Base-by-base conservation (phyloP, 2,329 filamentous ascomycete species). In the Penicillium sp. region DNA sequence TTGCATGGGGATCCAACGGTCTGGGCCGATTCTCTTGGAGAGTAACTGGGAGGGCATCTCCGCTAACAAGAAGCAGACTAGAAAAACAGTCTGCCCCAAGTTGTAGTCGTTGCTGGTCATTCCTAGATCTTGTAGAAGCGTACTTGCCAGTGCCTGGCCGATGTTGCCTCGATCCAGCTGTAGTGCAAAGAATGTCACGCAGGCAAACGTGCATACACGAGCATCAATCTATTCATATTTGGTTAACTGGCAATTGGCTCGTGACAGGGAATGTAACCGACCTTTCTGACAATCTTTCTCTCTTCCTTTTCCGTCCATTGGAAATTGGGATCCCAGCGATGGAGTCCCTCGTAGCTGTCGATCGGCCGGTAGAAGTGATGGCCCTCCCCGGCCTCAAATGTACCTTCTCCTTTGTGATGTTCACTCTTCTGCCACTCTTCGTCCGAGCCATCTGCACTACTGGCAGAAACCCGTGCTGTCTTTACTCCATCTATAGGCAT, bases 81-180 rank as follows among this genome's bases (percentile, higher is more conserved):
- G 26, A 11, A 67, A 67, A 1, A 69, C 64, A 0, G 66, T 68
- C 46, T 70, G 67, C 5, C 70, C 70, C 10, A 63, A 67, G 46
- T 72, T 69, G 48, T 71, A 72, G 54, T 74, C 69, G 48, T 74
- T 72, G 9, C 68, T 74, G 13, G 65, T 69, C 84, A 85, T 9
- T 69, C 70, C 34, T 10, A 75, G 58, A 43, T 75, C 72, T 16
- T 53, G 48, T 4, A 88, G 76, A 57, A 87, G 74, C 62, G 84
- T 81, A 65, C 86, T 84, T 2, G 81, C 81, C 26, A 83, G 70
- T 5, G 83, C 84, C 59, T 84, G 84, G 51, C 53, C 61, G 14
- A 86, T 72, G 58, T 87, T 87, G 44, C 83, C 82, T 46, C 84
- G 75, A 65, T 86, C 83, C 6, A 86, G 70, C 65, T 86, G 82